Conservation (phyloP, 106 monocot species). For the Posidonia australis region DNA sequence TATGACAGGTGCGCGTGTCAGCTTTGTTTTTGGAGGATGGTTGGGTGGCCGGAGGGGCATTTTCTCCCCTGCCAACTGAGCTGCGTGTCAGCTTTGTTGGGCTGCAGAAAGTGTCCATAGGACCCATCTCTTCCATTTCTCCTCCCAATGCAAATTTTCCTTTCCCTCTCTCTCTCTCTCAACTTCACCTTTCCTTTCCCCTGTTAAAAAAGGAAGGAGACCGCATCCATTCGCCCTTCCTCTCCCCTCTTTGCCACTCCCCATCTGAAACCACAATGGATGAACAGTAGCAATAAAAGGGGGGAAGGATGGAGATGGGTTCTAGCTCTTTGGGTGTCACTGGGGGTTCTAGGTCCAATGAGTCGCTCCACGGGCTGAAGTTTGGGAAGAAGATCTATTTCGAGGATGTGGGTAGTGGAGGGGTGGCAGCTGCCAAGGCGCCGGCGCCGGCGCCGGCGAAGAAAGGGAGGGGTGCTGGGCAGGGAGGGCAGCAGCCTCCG, state of each 20-base stretch:
- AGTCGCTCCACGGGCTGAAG: conserved; percentile 14
- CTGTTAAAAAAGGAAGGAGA: too few relatives aligned
- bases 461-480: conserved; percentile 8
- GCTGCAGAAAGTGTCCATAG: not conserved
- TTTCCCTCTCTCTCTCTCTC: not conserved
- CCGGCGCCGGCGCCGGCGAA: conserved; percentile 10
- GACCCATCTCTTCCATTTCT: not conserved
- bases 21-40: too few relatives aligned
- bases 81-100: conserved; percentile 17
- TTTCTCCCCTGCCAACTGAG: too few relatives aligned
- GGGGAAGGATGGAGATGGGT: conserved; percentile 12
- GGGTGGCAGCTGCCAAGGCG: not conserved
- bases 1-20: too few relatives aligned
- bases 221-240: too few relatives aligned
- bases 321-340: conserved; percentile 9
- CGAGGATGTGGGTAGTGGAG: conserved; percentile 11
- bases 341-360: conserved; percentile 4
- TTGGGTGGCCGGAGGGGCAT: too few relatives aligned
- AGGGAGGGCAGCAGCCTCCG: conserved; percentile 10
- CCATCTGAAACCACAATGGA: not conserved
- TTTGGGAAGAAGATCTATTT: conserved; percentile 27
- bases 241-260: too few relatives aligned
- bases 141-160: not conserved
- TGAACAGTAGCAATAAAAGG: not conserved
- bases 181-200: too few relatives aligned